phyloP scores from a whole-genome alignment of 129 eudicot genomes.

The Centrapalus pauciflorus region DNA sequence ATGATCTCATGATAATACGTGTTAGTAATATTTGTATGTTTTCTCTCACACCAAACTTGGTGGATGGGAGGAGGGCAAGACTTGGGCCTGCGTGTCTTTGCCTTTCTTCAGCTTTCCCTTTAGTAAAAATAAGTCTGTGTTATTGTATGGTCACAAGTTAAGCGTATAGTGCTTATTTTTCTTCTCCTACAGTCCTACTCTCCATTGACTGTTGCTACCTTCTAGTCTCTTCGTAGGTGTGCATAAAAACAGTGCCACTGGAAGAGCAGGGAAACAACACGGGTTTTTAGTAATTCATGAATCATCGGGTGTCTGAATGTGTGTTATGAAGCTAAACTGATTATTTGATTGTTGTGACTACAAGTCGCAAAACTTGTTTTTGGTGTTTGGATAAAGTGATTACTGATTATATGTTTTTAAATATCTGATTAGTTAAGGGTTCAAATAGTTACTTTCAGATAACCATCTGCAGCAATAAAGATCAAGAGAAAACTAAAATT shows the following conservation, averaged over 20 bases:
- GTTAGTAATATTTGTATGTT: background rate
- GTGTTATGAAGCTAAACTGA: too few species aligned
- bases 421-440: too few species aligned
- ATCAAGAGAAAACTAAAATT: too few species aligned
- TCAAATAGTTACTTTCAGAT: too few species aligned
- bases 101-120: background rate
- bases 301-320: too few species aligned
- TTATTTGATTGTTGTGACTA: too few species aligned
- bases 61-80: background rate
- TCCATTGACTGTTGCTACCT: background rate
- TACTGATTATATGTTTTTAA: too few species aligned
- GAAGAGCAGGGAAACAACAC: background rate
- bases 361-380: too few species aligned
- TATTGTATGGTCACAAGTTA: background rate
- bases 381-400: too few species aligned
- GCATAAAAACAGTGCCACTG: background rate
- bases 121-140: too few species aligned
- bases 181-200: too few species aligned
- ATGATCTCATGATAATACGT: background rate
- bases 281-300: background rate
- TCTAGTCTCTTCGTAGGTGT: background rate
- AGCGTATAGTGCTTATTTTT: background rate
- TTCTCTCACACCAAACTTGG: background rate
- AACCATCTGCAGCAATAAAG: too few species aligned
- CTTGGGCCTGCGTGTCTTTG: background rate